Percentiles rank a stretch among this genome's conserved stretches.
Conservation (phyloP, 805 yeast genomes). For the Saccharomycopsis babjevae region DNA sequence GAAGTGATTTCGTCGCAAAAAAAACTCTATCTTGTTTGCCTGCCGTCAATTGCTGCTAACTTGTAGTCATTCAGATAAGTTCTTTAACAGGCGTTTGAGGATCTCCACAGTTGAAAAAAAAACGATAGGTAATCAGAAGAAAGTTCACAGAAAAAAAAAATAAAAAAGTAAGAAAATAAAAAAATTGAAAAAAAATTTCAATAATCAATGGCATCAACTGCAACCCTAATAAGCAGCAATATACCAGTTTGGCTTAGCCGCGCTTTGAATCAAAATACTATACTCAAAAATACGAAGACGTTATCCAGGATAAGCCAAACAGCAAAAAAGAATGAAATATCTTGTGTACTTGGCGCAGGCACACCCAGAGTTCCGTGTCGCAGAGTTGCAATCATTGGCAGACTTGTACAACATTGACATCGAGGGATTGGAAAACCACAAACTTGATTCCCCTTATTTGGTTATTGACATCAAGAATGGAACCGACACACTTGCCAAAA, state of each 20-base stretch:
- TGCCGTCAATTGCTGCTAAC: too few relatives aligned
- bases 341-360: conserved; percentile 79
- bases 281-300: too few relatives aligned
- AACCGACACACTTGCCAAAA: conserved; percentile 47
- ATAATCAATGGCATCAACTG: background rate
- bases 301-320: conserved; percentile 24
- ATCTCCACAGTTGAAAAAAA: background rate
- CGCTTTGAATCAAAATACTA: too few relatives aligned
- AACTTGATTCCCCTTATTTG: conserved; percentile 58
- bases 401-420: conserved; percentile 43
- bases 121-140: background rate
- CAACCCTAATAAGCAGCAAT: too few relatives aligned
- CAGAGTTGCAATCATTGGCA: conserved; percentile 83
- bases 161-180: too few relatives aligned
- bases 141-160: background rate
- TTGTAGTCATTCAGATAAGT: too few relatives aligned
- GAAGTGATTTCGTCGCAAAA: too few relatives aligned
- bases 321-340: conserved; percentile 33
- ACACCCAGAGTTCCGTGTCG: conserved; percentile 64
- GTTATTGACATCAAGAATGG: conserved; percentile 58
- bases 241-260: too few relatives aligned
- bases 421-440: conserved; percentile 46
- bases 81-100: too few relatives aligned
- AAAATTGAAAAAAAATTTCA: background rate
- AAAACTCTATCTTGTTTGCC: too few relatives aligned